Percentiles rank a stretch among this genome's conserved stretches.
Evolutionary conservation across 2,329 filamentous ascomycete species (phyloP).

Genomic region (Cephalotrichum gorgonifer): DNA sequence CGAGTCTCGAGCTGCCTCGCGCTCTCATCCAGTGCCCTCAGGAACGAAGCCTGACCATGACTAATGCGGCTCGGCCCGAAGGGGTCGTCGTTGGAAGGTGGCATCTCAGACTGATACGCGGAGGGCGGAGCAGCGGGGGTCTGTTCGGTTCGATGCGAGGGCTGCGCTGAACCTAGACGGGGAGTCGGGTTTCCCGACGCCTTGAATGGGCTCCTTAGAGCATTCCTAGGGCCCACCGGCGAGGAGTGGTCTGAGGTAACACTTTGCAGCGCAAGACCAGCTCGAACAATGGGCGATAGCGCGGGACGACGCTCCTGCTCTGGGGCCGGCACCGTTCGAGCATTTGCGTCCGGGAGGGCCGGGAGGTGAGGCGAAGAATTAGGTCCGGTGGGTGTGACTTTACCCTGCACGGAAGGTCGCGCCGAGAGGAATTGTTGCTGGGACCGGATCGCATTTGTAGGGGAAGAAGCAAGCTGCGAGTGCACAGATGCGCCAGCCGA

Average conservation of each 20-base stretch:
- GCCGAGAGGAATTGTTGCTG: background rate
- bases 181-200: conserved; percentile 14
- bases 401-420: background rate
- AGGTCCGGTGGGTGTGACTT: background rate
- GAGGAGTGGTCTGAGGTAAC: conserved; percentile 50
- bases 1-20: conserved; percentile 10
- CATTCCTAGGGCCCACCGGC: conserved; percentile 37
- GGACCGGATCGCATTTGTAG: background rate
- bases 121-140: background rate
- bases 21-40: conserved; percentile 19
- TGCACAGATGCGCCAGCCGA: background rate
- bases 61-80: conserved; percentile 15
- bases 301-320: conserved; percentile 23
- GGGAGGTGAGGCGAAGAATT: conserved; percentile 4
- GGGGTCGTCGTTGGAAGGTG: conserved; percentile 16
- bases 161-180: background rate
- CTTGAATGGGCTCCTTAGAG: conserved; percentile 46
- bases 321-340: background rate
- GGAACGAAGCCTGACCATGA: conserved; percentile 20
- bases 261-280: conserved; percentile 43
- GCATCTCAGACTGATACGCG: background rate
- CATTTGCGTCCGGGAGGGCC: background rate
- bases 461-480: background rate
- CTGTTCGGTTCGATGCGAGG: background rate
- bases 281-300: conserved; percentile 48